Base-by-base conservation (phyloP, 148 eudicot genomes). In the Persicaria maculosa region DNA sequence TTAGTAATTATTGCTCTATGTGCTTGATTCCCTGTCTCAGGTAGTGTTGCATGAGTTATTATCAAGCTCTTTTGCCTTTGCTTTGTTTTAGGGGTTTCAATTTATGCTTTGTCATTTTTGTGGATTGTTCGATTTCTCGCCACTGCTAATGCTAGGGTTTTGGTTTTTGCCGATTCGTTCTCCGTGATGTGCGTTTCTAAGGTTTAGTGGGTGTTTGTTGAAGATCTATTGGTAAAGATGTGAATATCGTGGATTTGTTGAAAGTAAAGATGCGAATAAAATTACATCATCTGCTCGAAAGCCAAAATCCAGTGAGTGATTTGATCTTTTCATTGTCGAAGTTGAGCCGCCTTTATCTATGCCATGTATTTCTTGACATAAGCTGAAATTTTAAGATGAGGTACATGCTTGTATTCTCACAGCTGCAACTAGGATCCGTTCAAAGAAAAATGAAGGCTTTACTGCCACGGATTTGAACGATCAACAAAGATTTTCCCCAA, bases 261-360 rank as follows among this genome's bases (percentile, higher is more conserved):
- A 84, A 78, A 90, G 80, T 72, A 86, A 89, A 88, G 91, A 77
- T 52, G 81, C 86, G 3, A 93, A 85, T 72, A 78, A 92, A 47
- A 96, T 96, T 40, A 90, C 99, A 0, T 96, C 99, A 62, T 96
- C 97, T 82, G 90, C 81, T 25, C 88, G 94, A 77, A 92, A 96
- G 76, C 77, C 85, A 81, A 81, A 82, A 76, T 45, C 64, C 77
- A 86, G 94, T 86, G 69, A 79, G 90, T 31, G 36, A 80, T 44
- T 46, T 17, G 9, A 71, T 71, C 36, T 31, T 46, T 71, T 62
- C 68, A 62, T 62, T 5, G 3, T 40, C 14, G 19, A 46, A 43
- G n/a, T 65, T 14, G 14, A 1, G 12, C 36, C 15, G 1, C 8
- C 14, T 46, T 9, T 1, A 45, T 5, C n/a, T 19, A 5, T 47